A percentile compares a stretch with the other conserved stretches of the same genome.
These are phyloP conservation scores for Myxozyma nipponensis DNA, from an alignment of 805 yeast genomes.

Conservation along the genomic window DNA sequence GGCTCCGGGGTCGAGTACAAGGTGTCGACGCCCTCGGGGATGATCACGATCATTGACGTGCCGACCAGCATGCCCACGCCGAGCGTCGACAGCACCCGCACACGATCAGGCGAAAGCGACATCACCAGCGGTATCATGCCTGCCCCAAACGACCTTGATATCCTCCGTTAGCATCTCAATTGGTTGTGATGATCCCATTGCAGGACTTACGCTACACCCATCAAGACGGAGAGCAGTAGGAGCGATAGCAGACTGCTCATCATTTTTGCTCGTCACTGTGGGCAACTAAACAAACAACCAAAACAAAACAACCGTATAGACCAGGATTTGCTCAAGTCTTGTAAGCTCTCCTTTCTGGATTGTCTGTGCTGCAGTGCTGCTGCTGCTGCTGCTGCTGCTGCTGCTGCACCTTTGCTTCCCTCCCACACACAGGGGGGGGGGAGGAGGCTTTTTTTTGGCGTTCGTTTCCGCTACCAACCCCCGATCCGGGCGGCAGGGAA, in stretches of 20 bases:
- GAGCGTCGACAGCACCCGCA: conserved; percentile 46
- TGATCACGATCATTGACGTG: conserved; percentile 53
- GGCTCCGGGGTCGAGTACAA: conserved; percentile 32
- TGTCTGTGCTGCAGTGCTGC: too few species aligned
- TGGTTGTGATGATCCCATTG: background rate
- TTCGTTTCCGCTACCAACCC: too few species aligned
- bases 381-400: too few species aligned
- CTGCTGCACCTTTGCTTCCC: too few species aligned
- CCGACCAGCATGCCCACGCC: conserved; percentile 62
- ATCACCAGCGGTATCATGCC: conserved; percentile 37
- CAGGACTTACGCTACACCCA: conserved; percentile 33
- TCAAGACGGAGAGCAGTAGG: conserved; percentile 30
- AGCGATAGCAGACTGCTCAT: conserved; percentile 28
- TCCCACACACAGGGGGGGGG: too few species aligned
- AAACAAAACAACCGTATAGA: too few species aligned
- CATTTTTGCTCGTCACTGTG: too few species aligned
- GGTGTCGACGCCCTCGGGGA: conserved; percentile 63
- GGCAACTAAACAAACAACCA: too few species aligned
- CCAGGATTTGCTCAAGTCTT: too few species aligned
- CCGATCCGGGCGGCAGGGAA: too few species aligned
- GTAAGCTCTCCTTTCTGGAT: too few species aligned
- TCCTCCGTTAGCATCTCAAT: background rate
- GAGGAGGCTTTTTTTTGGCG: too few species aligned
- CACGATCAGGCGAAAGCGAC: conserved; percentile 33
- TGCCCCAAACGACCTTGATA: conserved; percentile 32